phyloP scores from a whole-genome alignment of 2,329 filamentous ascomycete genomes.

The Balansia obtecta region DNA sequence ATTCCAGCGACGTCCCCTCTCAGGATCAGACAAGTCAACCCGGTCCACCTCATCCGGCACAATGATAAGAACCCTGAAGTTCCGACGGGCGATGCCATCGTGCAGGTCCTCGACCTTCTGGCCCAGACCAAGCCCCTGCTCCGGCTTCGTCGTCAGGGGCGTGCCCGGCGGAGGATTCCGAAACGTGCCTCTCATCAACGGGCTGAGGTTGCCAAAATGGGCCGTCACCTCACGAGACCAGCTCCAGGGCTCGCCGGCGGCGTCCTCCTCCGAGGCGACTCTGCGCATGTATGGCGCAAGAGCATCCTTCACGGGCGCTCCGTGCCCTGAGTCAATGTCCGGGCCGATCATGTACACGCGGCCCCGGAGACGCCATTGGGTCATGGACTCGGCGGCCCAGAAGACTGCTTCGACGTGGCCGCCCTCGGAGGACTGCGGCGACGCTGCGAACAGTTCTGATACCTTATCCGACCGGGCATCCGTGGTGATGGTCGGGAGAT shows the following conservation, averaged over 20 bases:
- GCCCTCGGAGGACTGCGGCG: constrained; percentile 44
- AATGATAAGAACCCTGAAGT: constrained; percentile 78
- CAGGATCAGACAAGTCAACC: constrained; percentile 57
- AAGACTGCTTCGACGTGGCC: constrained; percentile 71
- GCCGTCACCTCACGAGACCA: constrained; percentile 71
- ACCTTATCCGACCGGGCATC: constrained; percentile 82
- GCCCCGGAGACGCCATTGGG: constrained; percentile 79
- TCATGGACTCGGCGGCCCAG: constrained; percentile 59
- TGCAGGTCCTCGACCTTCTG: constrained; percentile 59
- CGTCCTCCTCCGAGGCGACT: constrained; percentile 1
- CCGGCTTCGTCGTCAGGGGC: constrained; percentile 38
- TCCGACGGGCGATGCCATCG: constrained; percentile 56
- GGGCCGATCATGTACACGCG: constrained; percentile 61
- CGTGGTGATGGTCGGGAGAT: constrained; percentile 74
- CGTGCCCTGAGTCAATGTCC: constrained; percentile 41
- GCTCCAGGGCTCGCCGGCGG: constrained; percentile 45
- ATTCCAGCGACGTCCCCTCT: constrained; percentile 48
- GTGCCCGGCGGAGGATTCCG: constrained; percentile 59
- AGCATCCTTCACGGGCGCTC: constrained; percentile 42
- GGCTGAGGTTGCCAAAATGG: constrained; percentile 82
- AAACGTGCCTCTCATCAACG: constrained; percentile 66
- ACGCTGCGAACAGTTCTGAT: constrained; percentile 48
- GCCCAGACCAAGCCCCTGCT: constrained; percentile 32
- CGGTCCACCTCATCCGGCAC: constrained; percentile 66
- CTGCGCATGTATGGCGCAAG: constrained; percentile 50